These are phyloP conservation scores for Colletotrichum melonis DNA, from an alignment of 2,329 filamentous ascomycete species.

Conservation along the genomic window DNA sequence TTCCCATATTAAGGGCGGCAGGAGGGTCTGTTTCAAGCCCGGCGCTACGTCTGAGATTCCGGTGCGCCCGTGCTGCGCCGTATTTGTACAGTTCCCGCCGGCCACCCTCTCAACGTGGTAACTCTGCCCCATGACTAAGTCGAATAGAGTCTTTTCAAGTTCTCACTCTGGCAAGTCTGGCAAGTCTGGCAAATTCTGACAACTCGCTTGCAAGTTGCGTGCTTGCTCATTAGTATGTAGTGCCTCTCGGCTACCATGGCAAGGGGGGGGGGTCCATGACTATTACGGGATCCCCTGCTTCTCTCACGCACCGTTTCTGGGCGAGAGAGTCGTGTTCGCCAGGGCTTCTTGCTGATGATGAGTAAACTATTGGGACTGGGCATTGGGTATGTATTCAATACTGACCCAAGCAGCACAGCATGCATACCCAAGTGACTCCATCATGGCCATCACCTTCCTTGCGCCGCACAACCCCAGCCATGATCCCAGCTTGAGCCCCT, in stretches of 20 bases:
- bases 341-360: neutral
- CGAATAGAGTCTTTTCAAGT: neutral
- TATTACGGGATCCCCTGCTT: neutral
- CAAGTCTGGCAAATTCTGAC: neutral
- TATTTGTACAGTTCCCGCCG: neutral
- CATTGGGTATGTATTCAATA: neutral
- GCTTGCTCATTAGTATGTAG: neutral
- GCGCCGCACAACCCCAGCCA: neutral
- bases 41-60: conserved; percentile 32
- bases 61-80: neutral
- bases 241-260: neutral
- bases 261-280: neutral
- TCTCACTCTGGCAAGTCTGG: neutral
- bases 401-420: too few relatives aligned
- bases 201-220: neutral
- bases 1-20: conserved; percentile 32
- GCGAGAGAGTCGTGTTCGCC: neutral
- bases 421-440: neutral
- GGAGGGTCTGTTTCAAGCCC: conserved; percentile 29
- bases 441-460: conserved; percentile 23
- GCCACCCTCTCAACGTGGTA: neutral
- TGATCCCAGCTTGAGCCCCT: conserved; percentile 17
- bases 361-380: neutral
- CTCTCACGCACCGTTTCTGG: neutral
- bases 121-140: neutral